These are phyloP conservation scores for Schwanniomyces vanrijiae DNA, from an alignment of 805 yeast species.

Conservation along the genomic window DNA sequence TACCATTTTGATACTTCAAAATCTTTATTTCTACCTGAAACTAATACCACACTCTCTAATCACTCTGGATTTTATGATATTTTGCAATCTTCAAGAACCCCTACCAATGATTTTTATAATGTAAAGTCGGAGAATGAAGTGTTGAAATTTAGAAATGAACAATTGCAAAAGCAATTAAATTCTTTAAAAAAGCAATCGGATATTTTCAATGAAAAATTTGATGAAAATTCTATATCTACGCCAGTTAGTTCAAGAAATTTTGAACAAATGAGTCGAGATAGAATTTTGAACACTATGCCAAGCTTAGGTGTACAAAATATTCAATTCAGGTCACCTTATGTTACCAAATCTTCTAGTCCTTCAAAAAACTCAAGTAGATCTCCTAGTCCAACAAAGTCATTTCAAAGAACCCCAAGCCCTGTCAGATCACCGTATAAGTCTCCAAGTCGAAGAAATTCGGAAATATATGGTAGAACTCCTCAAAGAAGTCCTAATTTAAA, in stretches of 20 bases:
- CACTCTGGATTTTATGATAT: background rate
- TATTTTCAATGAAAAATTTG: slow-evolving; percentile 7
- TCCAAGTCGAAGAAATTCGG: slow-evolving; percentile 10
- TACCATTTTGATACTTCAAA: slow-evolving; percentile 1
- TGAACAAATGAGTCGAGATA: slow-evolving; percentile 1
- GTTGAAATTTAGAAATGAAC: background rate
- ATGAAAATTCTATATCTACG: slow-evolving; percentile 10
- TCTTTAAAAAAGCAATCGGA: background rate
- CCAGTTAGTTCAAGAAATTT: slow-evolving; percentile 10
- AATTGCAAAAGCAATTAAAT: background rate
- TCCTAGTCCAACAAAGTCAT: background rate
- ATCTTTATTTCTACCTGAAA: too few relatives aligned
- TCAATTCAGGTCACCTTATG: background rate
- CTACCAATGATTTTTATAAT: background rate
- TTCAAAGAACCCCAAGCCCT: background rate
- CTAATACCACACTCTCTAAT: background rate
- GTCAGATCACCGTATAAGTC: slow-evolving; percentile 5
- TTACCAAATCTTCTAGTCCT: background rate
- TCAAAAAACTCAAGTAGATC: background rate
- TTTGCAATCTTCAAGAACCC: background rate
- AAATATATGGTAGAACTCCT: background rate
- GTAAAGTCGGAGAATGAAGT: background rate
- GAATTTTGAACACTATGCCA: background rate
- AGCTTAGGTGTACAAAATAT: background rate
- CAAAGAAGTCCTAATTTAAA: background rate